Conservation (phyloP, 164 flowering plant genomes). For the Dillenia turbinata region DNA sequence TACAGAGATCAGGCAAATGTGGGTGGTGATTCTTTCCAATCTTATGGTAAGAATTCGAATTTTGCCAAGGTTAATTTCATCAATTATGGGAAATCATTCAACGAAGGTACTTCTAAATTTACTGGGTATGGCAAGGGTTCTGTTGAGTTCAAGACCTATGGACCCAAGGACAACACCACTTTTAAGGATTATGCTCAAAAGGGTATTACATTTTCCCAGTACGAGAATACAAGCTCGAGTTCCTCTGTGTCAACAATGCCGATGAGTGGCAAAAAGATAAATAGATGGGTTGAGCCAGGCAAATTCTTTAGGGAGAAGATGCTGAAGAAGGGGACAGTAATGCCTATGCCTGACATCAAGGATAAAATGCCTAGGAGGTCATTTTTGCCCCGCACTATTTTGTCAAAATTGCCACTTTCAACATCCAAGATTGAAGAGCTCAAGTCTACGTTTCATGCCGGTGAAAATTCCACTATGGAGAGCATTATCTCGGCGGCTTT, state of each 20-base stretch:
- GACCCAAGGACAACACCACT: constrained; percentile 31
- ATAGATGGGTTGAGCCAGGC: constrained; percentile 66
- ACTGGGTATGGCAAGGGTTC: constrained; percentile 40
- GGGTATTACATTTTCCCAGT: constrained; percentile 36
- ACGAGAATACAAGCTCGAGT: constrained; percentile 22
- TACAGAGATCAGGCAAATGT: constrained; percentile 68
- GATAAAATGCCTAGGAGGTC: constrained; percentile 90
- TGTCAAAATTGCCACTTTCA: constrained; percentile 65
- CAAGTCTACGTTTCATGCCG: constrained; percentile 45
- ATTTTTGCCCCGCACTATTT: constrained; percentile 66
- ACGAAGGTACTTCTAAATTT: constrained; percentile 50
- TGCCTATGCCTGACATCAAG: constrained; percentile 75
- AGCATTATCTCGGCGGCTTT: constrained; percentile 26
- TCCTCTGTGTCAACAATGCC: too few species aligned
- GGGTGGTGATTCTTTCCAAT: constrained; percentile 50
- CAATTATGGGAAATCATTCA: constrained; percentile 55
- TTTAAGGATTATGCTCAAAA: constrained; percentile 47
- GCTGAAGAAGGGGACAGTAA: constrained; percentile 54
- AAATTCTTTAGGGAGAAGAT: constrained; percentile 74
- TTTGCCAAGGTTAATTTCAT: constrained; percentile 30
- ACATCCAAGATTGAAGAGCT: constrained; percentile 24
- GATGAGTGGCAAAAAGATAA: constrained; percentile 25
- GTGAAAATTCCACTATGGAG: constrained; percentile 46
- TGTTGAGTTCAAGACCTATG: constrained; percentile 42
- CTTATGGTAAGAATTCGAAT: constrained; percentile 52